Percentiles rank a stretch among this genome's conserved stretches.
These are phyloP conservation scores for Fusarium algeriense DNA, from an alignment of 2,329 filamentous ascomycete species.

Conservation along the genomic window DNA sequence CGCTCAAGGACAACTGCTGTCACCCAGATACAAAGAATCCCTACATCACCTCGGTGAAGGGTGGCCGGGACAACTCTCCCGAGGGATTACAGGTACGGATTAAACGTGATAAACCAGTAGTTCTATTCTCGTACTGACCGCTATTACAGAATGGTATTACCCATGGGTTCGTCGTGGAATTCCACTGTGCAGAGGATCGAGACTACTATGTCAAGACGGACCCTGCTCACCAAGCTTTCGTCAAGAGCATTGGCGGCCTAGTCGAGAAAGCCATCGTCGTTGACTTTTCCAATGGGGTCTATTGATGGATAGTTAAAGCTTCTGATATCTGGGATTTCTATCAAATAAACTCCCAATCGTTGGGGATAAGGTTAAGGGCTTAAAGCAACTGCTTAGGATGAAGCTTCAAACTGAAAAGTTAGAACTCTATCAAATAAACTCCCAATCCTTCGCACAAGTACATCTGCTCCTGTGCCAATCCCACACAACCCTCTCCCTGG, in stretches of 20 bases:
- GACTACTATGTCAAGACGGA: slow-evolving; percentile 77
- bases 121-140: rapidly evolving
- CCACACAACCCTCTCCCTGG: neutral
- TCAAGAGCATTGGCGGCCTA: slow-evolving; percentile 61
- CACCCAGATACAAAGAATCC: slow-evolving; percentile 8
- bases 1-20: slow-evolving; percentile 16
- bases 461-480: neutral
- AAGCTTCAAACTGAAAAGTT: too few species aligned
- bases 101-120: too few species aligned
- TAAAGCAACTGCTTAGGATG: too few species aligned
- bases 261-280: slow-evolving; percentile 68
- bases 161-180: slow-evolving; percentile 77
- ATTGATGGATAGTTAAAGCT: neutral
- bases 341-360: neutral
- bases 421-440: neutral
- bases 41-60: slow-evolving; percentile 12
- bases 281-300: slow-evolving; percentile 68
- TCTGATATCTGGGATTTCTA: too few species aligned
- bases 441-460: neutral
- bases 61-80: slow-evolving; percentile 19
- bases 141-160: slow-evolving; percentile 68
- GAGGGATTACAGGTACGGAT: slow-evolving; percentile 14
- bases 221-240: slow-evolving; percentile 71
- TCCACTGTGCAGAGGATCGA: slow-evolving; percentile 71
- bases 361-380: too few species aligned